These are phyloP conservation scores for Phialophora chinensis DNA, from an alignment of 2,329 filamentous ascomycete species.

Conservation along the genomic window DNA sequence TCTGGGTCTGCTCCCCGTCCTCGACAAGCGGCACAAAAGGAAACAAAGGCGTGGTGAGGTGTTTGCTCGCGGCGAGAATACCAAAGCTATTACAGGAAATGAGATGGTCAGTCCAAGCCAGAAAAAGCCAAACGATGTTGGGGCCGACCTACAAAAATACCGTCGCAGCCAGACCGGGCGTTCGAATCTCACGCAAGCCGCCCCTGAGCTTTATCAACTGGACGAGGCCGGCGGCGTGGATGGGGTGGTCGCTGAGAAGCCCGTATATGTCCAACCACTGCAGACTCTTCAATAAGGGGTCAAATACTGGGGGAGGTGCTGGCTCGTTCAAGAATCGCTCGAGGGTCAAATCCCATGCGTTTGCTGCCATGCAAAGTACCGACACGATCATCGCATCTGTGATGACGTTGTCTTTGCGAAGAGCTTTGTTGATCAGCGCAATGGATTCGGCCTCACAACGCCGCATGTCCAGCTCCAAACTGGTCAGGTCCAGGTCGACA, in stretches of 20 bases:
- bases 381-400: slow-evolving; percentile 20
- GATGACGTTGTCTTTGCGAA: slow-evolving; percentile 5
- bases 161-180: slow-evolving; percentile 14
- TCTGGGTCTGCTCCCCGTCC: neutral
- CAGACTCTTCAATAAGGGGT: slow-evolving; percentile 20
- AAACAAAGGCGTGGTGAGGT: slow-evolving; percentile 12
- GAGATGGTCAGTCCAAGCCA: neutral
- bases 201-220: slow-evolving; percentile 16
- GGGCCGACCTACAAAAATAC: slow-evolving; percentile 16
- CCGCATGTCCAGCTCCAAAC: slow-evolving; percentile 18
- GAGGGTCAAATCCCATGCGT: slow-evolving; percentile 20
- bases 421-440: slow-evolving; percentile 14
- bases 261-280: slow-evolving; percentile 23
- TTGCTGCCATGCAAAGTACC: slow-evolving; percentile 19
- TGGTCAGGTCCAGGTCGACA: neutral
- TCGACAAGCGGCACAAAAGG: slow-evolving; percentile 18
- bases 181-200: slow-evolving; percentile 13
- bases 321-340: slow-evolving; percentile 9
- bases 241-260: slow-evolving; percentile 14
- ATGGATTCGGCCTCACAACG: slow-evolving; percentile 17
- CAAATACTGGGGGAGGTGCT: slow-evolving; percentile 16
- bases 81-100: slow-evolving; percentile 6
- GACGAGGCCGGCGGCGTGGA: slow-evolving; percentile 20
- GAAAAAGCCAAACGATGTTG: neutral
- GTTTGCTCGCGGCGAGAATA: slow-evolving; percentile 9